Evolutionary conservation across 2,329 filamentous ascomycete species (phyloP).

Genomic region (Lachnellula hyalina): DNA sequence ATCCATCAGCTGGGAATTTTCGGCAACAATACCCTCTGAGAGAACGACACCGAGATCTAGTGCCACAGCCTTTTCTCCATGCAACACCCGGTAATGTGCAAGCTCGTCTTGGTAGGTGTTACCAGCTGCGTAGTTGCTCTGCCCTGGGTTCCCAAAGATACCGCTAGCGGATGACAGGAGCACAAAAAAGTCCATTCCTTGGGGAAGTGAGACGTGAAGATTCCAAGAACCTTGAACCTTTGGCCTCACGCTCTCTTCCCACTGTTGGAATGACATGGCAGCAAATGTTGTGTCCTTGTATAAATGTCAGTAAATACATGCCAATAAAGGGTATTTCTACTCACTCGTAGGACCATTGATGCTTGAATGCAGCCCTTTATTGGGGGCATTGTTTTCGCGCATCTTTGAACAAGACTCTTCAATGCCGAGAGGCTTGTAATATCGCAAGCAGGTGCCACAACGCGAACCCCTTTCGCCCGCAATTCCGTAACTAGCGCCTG

Average conservation of each 20-base stretch:
- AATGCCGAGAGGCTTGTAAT: constrained; percentile 35
- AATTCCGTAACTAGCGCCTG: constrained; percentile 3
- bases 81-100: constrained; percentile 3
- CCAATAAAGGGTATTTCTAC: neutral
- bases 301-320: constrained; percentile 23
- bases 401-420: neutral
- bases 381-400: constrained; percentile 11
- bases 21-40: neutral
- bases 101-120: constrained; percentile 27
- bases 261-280: neutral
- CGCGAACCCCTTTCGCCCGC: constrained; percentile 32
- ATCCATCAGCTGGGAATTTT: neutral
- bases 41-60: constrained; percentile 1
- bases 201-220: neutral
- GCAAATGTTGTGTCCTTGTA: constrained; percentile 28
- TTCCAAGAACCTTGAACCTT: constrained; percentile 2
- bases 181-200: constrained; percentile 1
- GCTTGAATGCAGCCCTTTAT: constrained; percentile 41
- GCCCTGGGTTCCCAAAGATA: constrained; percentile 4
- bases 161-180: constrained; percentile 2
- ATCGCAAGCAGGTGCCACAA: constrained; percentile 43
- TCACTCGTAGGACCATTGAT: constrained; percentile 37
- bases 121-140: constrained; percentile 21
- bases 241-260: neutral
- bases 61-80: neutral